A percentile compares a stretch with the other conserved stretches of the same genome.
phyloP scores from a whole-genome alignment of 495 filamentous ascomycete species.

The Daldinia grandis region DNA sequence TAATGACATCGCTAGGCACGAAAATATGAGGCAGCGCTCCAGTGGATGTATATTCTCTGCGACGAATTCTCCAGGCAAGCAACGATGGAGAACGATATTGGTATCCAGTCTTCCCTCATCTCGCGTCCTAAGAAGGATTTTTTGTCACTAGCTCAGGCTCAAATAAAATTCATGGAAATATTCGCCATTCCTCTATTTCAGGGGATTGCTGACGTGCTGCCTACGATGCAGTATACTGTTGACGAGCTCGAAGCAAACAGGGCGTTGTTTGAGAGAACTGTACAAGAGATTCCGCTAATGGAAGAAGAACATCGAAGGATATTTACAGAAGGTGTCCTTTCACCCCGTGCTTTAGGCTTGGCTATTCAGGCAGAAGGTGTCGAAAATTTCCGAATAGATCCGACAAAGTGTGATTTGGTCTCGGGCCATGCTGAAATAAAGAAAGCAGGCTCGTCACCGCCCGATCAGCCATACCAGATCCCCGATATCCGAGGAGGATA shows the following conservation, averaged over 20 bases:
- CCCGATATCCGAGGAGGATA: conserved; percentile 40
- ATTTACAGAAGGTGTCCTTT: conserved; percentile 48
- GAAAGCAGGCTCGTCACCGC: conserved; percentile 31
- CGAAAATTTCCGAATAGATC: conserved; percentile 18
- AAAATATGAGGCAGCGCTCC: conserved; percentile 77
- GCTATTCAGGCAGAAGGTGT: conserved; percentile 43
- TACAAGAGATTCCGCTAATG: conserved; percentile 56
- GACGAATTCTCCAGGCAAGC: conserved; percentile 95
- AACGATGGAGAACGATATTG: conserved; percentile 86
- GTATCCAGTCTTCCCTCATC: conserved; percentile 85
- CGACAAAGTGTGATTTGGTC: conserved; percentile 27
- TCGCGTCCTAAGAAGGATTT: conserved; percentile 85
- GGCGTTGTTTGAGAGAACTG: conserved; percentile 71
- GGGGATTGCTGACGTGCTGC: conserved; percentile 81
- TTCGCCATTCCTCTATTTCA: conserved; percentile 93
- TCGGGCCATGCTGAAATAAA: conserved; percentile 37
- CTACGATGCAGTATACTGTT: conserved; percentile 81
- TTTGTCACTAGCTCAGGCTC: conserved; percentile 81
- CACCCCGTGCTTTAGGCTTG: conserved; percentile 52
- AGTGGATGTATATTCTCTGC: conserved; percentile 90
- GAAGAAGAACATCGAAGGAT: conserved; percentile 35
- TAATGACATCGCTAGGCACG: conserved; percentile 69
- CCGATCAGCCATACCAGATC: conserved; percentile 27
- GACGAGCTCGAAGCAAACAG: conserved; percentile 81
- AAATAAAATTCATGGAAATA: conserved; percentile 95